Evolutionary conservation across 177 flowering plant genomes (phyloP).

Genomic region (Vitis hybrid): DNA sequence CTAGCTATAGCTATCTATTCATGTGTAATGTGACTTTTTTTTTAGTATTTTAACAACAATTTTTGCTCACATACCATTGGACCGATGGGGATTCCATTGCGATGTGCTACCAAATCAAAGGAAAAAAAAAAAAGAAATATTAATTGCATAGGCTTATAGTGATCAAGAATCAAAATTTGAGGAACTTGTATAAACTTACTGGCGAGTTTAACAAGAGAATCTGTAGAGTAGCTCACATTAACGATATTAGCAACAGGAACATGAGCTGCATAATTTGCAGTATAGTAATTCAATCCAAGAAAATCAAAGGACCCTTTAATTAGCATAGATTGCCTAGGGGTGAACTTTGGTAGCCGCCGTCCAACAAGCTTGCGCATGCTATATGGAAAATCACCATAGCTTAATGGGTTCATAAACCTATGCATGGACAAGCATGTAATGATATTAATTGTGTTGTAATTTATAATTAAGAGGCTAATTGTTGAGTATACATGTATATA

Average conservation of each 20-base stretch:
- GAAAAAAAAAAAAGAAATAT: not conserved
- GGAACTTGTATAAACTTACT: constrained; percentile 12
- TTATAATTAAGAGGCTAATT: not conserved
- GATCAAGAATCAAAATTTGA: constrained; percentile 2
- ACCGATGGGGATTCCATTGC: constrained; percentile 14
- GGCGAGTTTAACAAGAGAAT: constrained; percentile 13
- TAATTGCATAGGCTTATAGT: not conserved
- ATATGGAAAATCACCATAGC: constrained; percentile 27
- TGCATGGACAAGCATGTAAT: not conserved
- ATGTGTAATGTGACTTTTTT: too few species aligned
- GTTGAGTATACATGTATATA: too few species aligned
- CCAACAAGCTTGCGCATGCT: constrained; percentile 21
- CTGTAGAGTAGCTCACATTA: constrained; percentile 16
- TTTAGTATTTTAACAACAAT: too few species aligned
- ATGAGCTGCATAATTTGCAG: constrained; percentile 25
- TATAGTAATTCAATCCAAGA: constrained; percentile 43
- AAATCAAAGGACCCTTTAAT: constrained; percentile 28
- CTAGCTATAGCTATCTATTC: too few species aligned
- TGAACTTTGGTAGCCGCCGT: constrained; percentile 32
- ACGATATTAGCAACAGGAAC: not conserved
- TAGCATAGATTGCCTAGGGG: constrained; percentile 12
- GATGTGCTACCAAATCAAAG: not conserved
- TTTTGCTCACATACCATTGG: not conserved
- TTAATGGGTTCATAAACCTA: constrained; percentile 28
- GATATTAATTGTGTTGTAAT: not conserved